Conservation (phyloP, 1,284 basidiomycete species). For the Moesziomyces sp. region DNA sequence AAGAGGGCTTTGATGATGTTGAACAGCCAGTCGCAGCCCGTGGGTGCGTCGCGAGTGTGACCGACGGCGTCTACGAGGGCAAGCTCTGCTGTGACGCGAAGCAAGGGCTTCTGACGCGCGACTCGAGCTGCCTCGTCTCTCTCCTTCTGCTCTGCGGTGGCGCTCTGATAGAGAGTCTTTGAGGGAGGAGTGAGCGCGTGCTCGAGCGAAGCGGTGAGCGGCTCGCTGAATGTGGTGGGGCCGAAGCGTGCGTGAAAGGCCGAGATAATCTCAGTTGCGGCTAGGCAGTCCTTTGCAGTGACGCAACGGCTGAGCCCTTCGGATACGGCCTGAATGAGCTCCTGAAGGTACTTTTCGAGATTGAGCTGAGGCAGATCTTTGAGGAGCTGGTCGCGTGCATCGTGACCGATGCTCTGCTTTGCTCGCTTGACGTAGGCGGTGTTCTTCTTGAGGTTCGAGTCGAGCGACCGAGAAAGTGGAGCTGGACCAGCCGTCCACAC, state of each 20-base stretch:
- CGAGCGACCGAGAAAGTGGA: conserved; percentile 35
- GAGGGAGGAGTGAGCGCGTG: conserved; percentile 72
- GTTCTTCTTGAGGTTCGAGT: conserved; percentile 66
- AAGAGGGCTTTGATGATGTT: conserved; percentile 72
- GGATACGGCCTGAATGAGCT: conserved; percentile 84
- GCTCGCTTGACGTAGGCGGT: conserved; percentile 64
- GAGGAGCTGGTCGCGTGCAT: conserved; percentile 68
- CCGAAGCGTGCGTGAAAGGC: conserved; percentile 89
- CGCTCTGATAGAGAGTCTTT: conserved; percentile 71
- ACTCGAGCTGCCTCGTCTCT: conserved; percentile 88
- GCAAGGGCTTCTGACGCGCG: conserved; percentile 81
- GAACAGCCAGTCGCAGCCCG: conserved; percentile 74
- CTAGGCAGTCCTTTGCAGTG: conserved; percentile 88
- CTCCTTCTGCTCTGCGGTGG: conserved; percentile 84
- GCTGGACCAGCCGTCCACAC: conserved; percentile 50
- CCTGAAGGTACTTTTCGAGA: conserved; percentile 94
- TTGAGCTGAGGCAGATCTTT: conserved; percentile 87
- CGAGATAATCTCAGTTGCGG: conserved; percentile 84
- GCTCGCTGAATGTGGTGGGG: conserved; percentile 77
- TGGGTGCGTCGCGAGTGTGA: conserved; percentile 4
- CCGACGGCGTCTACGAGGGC: conserved; percentile 80
- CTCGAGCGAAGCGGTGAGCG: conserved; percentile 76
- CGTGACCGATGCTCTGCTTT: conserved; percentile 54
- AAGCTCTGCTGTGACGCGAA: conserved; percentile 88
- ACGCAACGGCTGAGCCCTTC: conserved; percentile 88